Evolutionary conservation across 441 rosid species (phyloP), one percentile per base, ranked within the genome.

Genomic region (Mallotus repandus): DNA sequence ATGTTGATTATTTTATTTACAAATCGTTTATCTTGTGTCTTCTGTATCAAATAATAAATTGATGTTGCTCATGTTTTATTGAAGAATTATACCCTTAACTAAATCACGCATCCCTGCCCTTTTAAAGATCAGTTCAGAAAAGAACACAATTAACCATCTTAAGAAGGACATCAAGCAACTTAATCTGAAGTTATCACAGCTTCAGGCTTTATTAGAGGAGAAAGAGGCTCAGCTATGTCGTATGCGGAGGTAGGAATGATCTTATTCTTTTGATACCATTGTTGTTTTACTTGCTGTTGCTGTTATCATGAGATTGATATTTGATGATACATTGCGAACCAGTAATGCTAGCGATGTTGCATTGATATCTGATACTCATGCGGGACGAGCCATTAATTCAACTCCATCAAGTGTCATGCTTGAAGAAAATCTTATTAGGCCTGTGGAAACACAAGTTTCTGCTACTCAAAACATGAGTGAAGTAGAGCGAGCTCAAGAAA

Each of bases 141-240:
- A 81, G 78, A 81, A 77, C 77, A 81, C 86, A 35, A 75, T 84
- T 55, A 83, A 71, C 69, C 84, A 63, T 75, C 84, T 89, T 63
- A 86, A 84, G 71, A 89, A 82, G 69, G 91, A 88, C 66, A 79
- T 85, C 77, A 84, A 82, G 71, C 90, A 84, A 72, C 88, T 89
- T 72, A 86, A 84, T 82, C 73, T 74, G 54, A 88, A 84, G 85
- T 73, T 88, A 67, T 84, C 88, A 18, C 86, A 89, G 74, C 91
- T 88, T 78, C 94, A 88, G 85, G 87, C 85, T 21, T 78, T 83
- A 57, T 71, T 89, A 71, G 90, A 88, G 84, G 92, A 88, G 73
- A 89, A 84, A 77, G 91, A 88, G 49, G 76, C 80, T 76, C 90
- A 88, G 48, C 57, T 88, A 74, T 58, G 66, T 62, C 83, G 41